phyloP scores from a whole-genome alignment of 495 filamentous ascomycete species.

The Halenospora varia region DNA sequence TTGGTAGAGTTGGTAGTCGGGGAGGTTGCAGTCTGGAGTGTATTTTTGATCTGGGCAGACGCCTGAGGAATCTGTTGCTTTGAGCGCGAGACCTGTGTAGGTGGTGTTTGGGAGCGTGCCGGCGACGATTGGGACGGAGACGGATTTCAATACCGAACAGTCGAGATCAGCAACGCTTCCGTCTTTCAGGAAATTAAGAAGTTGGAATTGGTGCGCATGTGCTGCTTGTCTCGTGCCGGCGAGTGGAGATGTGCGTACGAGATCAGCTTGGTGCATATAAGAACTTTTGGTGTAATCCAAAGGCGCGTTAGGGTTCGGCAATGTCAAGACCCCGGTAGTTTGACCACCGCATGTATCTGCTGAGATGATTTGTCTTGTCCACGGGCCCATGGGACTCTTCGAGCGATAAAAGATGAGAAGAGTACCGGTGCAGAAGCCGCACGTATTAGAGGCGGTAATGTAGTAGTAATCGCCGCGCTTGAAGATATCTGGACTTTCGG shows the following conservation, averaged over 20 bases:
- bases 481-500: conserved; percentile 21
- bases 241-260: conserved; percentile 7
- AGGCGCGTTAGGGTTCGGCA: neutral
- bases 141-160: conserved; percentile 6
- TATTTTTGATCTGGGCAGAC: neutral
- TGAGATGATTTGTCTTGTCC: conserved; percentile 12
- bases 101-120: neutral
- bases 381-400: conserved; percentile 4
- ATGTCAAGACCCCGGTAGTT: conserved; percentile 11
- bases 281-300: neutral
- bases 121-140: neutral
- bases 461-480: conserved; percentile 18
- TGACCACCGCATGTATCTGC: conserved; percentile 16
- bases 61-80: conserved; percentile 7
- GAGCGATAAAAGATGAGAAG: conserved; percentile 16
- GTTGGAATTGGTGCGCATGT: conserved; percentile 17
- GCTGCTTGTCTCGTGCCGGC: conserved; percentile 8
- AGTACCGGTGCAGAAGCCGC: conserved; percentile 18
- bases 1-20: conserved; percentile 18
- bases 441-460: conserved; percentile 18
- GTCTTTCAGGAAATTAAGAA: conserved; percentile 6
- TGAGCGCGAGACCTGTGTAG: neutral
- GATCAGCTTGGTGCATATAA: conserved; percentile 19
- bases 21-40: conserved; percentile 7
- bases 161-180: conserved; percentile 5